phyloP scores from a whole-genome alignment of 2,329 filamentous ascomycete genomes.

The Cercospora citrullina region DNA sequence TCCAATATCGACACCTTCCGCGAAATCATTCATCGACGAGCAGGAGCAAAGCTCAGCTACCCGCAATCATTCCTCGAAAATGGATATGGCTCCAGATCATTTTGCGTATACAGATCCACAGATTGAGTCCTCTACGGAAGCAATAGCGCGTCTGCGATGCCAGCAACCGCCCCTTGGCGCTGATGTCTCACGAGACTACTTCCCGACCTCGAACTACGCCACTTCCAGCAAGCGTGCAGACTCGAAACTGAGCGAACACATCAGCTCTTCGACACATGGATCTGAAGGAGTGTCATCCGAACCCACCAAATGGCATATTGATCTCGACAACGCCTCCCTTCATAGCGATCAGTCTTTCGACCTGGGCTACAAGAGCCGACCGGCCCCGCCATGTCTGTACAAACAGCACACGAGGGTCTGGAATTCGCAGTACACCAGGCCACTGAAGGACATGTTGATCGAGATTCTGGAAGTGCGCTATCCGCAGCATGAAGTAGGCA shows the following conservation, averaged over 20 bases:
- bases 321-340: background rate
- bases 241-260: background rate
- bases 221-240: background rate
- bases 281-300: background rate
- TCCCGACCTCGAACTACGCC: background rate
- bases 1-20: background rate
- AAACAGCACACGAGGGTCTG: slow-evolving; percentile 25
- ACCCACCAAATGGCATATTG: background rate
- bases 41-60: background rate
- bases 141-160: background rate
- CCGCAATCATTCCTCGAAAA: background rate
- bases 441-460: slow-evolving; percentile 25
- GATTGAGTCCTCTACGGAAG: slow-evolving; percentile 11
- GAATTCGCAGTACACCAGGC: slow-evolving; percentile 28
- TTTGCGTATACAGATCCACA: slow-evolving; percentile 12
- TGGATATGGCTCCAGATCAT: slow-evolving; percentile 9
- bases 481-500: slow-evolving; percentile 2
- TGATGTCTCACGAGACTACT: background rate
- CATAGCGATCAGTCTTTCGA: slow-evolving; percentile 15
- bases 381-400: slow-evolving; percentile 20
- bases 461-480: slow-evolving; percentile 31
- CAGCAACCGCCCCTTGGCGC: background rate
- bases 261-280: background rate
- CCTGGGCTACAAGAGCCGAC: slow-evolving; percentile 23
- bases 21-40: background rate